Evolutionary conservation across 2,329 filamentous ascomycete species (phyloP).

Genomic region (Proliferodiscus dingleyae): DNA sequence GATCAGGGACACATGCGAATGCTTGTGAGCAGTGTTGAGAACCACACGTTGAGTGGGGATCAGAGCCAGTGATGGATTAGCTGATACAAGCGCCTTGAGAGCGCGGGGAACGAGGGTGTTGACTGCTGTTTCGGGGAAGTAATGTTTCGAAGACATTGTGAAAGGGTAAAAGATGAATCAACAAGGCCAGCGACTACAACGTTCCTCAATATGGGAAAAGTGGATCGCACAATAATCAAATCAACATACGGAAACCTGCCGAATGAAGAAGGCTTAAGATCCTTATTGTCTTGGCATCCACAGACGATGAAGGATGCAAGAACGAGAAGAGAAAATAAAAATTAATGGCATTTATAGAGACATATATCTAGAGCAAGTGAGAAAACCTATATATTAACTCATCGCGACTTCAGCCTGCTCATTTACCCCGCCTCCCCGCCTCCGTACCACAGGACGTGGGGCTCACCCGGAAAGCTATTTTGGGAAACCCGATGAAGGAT

Average conservation of each 20-base stretch:
- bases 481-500: slow-evolving; percentile 1
- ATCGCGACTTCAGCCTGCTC: not conserved
- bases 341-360: too few species aligned
- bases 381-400: not conserved
- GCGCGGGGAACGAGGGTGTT: slow-evolving; percentile 42
- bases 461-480: not conserved
- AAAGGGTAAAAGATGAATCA: too few species aligned
- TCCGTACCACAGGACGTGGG: too few species aligned
- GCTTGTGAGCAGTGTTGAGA: slow-evolving; percentile 38
- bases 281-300: not conserved
- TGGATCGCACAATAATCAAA: not conserved
- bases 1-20: slow-evolving; percentile 20
- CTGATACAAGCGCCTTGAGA: slow-evolving; percentile 41
- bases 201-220: too few species aligned
- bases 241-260: not conserved
- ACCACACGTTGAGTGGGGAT: slow-evolving; percentile 44
- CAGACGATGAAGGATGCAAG: not conserved
- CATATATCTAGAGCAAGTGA: not conserved
- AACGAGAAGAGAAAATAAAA: not conserved
- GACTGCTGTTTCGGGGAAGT: slow-evolving; percentile 46
- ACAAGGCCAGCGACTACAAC: too few species aligned
- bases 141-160: slow-evolving; percentile 49
- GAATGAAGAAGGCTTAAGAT: not conserved
- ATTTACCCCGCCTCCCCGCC: not conserved
- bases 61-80: slow-evolving; percentile 40